Evolutionary conservation across 2,329 filamentous ascomycete species (phyloP), one percentile per base, ranked within the genome.

Genomic region (Penicillium corylophilum): DNA sequence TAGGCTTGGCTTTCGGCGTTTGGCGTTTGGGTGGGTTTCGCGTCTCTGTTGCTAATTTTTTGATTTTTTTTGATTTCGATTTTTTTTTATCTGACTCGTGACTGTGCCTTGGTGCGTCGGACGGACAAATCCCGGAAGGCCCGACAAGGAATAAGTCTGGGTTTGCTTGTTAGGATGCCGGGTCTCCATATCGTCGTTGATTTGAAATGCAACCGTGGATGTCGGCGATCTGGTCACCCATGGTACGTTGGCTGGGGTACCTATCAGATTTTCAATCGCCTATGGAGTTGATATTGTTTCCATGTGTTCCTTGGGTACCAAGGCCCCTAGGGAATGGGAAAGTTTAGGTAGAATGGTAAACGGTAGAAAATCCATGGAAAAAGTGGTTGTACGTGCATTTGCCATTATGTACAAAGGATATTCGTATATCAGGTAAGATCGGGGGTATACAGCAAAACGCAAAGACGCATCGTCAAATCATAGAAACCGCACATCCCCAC

Each of bases 381-480:
- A 28, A 28, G 16, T 38, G 10, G 18, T 36, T 36, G 16, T 26
- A 41, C 26, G 13, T n/a, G 22, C 7, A n/a, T 10, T 20, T 12
- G 35, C 16, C 2, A 3, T 38, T 46, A 9, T 50, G n/a, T 41
- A 41, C 39, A 41, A 8, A 41, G 15, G 35, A 5, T 24, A 26
- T 41, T 41, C 39, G 13, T 24, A 16, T 41, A 41, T 41, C 39
- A 41, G 26, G 35, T 41, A 13, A 26, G 38, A 7, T 26, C 22
- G 6, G 22, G 39, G 39, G 39, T 41, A 41, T 41, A 41, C 39
- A 49, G 26, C 46, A 41, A 22, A 36, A 44, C 31, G 18, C 12
- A 24, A 35, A 20, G n/a, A 46, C 6, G 35, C 53, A 51, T 46
- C 53, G 49, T 55, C 38, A 51, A 40, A 53, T 52, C 53, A 44